Base-by-base conservation (phyloP, 305 asterid species). In the Caryopteris hybrid region DNA sequence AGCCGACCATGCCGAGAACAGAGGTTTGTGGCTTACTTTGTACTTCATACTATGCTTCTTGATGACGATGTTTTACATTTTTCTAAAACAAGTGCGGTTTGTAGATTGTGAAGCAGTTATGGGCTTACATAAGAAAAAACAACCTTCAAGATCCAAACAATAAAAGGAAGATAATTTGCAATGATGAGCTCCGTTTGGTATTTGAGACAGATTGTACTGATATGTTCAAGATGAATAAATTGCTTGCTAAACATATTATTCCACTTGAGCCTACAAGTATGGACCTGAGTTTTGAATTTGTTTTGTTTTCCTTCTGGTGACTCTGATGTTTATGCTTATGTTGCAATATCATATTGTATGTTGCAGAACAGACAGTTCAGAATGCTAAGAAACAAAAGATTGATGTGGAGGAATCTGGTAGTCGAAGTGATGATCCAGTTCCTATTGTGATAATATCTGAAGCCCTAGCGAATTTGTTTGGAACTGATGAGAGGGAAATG, bases 1-100 rank as follows among this genome's bases (percentile, higher is more conserved):
- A 90, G 65, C 86, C 97, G 41, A 79, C 91, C 59, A 25, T 92
- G 87, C 97, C 98, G 47, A 85, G 98, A 81, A 90, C 98, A 41
- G 98, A 92, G 97, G 98, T 92, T 61, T 62, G 31, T 6, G 23
- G 14, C 18, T 16, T 18, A 22, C 39, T 58, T 50, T 27, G 14
- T 65, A 61, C 20, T 23, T 59, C n/a, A 12, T 34, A 23, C 12
- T 39, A 13, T 69, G 11, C 47, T 29, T 64, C 61, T 61, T 14
- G 6, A 47, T 25, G 29, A 33, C 52, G 39, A 18, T 52, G 65
- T 43, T 61, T 25, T n/a, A 43, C 31, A 22, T 20, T 56, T 62
- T 66, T 50, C 69, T 67, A 59, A 56, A 61, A 29, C 53, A 21
- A 64, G 45, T 64, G 41, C 14, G 3, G 3, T 58, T 66, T 72